These are phyloP conservation scores for Colletotrichum zoysiae DNA, from an alignment of 2,329 filamentous ascomycete species.

Conservation along the genomic window DNA sequence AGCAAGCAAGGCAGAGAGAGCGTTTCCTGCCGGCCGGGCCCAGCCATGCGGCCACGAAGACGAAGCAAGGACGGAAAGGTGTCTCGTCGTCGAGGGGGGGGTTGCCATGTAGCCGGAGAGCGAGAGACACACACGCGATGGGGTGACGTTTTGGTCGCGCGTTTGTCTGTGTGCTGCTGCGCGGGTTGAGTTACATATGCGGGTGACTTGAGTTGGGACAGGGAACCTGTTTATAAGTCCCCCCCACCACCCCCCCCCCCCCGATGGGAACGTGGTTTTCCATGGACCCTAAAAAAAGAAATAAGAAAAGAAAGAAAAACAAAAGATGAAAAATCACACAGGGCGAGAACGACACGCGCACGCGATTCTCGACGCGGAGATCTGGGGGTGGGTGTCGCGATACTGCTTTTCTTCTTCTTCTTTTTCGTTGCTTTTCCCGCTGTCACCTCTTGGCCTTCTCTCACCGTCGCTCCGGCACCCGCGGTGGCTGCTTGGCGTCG, in stretches of 20 bases:
- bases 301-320: neutral
- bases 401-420: too few relatives aligned
- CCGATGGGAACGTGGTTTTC: neutral
- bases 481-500: neutral
- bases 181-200: neutral
- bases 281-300: neutral
- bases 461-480: neutral
- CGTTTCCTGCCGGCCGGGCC: slow-evolving; percentile 11
- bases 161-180: neutral
- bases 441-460: neutral
- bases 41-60: slow-evolving; percentile 17
- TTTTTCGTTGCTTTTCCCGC: neutral
- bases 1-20: neutral
- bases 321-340: neutral
- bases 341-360: neutral
- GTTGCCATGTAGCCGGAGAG: neutral
- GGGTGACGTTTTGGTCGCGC: slow-evolving; percentile 14
- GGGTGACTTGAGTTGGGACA: slow-evolving; percentile 9
- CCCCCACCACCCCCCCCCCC: too few relatives aligned
- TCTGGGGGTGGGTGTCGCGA: neutral
- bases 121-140: slow-evolving; percentile 9
- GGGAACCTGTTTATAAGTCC: neutral
- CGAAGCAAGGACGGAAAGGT: neutral
- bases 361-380: slow-evolving; percentile 18
- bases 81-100: neutral